These are phyloP conservation scores for Helenozyma baotianmanensis DNA, from an alignment of 805 yeast species.

Conservation along the genomic window DNA sequence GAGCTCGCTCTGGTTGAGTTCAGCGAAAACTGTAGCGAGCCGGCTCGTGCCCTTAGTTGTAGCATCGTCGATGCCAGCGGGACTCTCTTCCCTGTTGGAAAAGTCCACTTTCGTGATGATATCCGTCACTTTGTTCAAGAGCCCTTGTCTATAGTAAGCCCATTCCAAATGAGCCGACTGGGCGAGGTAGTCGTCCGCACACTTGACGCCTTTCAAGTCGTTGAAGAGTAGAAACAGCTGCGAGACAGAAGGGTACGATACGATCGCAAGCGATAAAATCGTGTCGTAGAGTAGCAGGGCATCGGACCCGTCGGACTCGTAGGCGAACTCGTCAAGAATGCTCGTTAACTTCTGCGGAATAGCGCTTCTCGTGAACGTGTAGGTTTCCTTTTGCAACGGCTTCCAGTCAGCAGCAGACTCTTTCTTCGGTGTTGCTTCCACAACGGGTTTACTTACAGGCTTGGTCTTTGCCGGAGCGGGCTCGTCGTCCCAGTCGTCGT, in stretches of 20 bases:
- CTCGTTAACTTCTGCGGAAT: slow-evolving; percentile 20
- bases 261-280: slow-evolving; percentile 27
- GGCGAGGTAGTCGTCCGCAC: slow-evolving; percentile 11
- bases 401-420: no score
- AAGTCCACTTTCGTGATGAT: slow-evolving; percentile 15
- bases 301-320: slow-evolving; percentile 18
- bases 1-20: slow-evolving; percentile 17
- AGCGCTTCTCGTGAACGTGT: slow-evolving; percentile 1
- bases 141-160: slow-evolving; percentile 16
- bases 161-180: slow-evolving; percentile 16
- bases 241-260: slow-evolving; percentile 28
- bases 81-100: slow-evolving; percentile 10
- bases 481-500: slow-evolving; percentile 14
- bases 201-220: slow-evolving; percentile 26
- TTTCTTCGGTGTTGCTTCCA: no score
- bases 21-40: slow-evolving; percentile 15
- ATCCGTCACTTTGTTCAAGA: slow-evolving; percentile 17
- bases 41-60: slow-evolving; percentile 18
- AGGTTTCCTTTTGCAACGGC: no score
- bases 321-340: slow-evolving; percentile 20
- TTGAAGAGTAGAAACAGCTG: slow-evolving; percentile 33
- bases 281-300: slow-evolving; percentile 20
- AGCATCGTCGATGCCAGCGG: slow-evolving; percentile 6
- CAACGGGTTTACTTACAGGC: no score
- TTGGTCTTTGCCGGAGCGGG: background rate